Evolutionary conservation across 2,329 filamentous ascomycete genomes (phyloP).

Genomic region (Ceratocystis cubensis): DNA sequence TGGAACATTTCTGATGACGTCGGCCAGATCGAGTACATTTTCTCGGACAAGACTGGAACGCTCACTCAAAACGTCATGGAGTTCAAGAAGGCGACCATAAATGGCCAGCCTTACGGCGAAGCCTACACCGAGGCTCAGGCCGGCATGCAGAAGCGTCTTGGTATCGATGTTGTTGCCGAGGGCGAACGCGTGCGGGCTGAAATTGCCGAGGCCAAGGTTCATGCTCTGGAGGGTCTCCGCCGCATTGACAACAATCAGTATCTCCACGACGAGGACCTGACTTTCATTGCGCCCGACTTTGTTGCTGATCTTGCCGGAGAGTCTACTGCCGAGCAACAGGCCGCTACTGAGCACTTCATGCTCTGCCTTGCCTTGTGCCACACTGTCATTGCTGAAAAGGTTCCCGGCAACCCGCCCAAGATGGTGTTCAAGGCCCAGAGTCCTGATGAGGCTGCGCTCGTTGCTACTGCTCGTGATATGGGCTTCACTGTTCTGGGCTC

Average conservation of each 20-base stretch:
- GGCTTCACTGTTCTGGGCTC: conserved; percentile 85
- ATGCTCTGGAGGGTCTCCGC: conserved; percentile 61
- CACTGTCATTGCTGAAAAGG: conserved; percentile 82
- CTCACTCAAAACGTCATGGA: conserved; percentile 99
- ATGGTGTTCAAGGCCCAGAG: conserved; percentile 97
- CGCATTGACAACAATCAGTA: conserved; percentile 80
- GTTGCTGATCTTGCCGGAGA: conserved; percentile 69
- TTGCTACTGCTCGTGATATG: conserved; percentile 86
- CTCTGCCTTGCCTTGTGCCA: conserved; percentile 89
- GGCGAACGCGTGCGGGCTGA: conserved; percentile 57
- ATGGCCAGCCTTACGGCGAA: conserved; percentile 91
- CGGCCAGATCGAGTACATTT: conserved; percentile 97
- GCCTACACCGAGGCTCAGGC: conserved; percentile 95
- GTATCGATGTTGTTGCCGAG: conserved; percentile 75
- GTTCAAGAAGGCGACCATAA: conserved; percentile 96
- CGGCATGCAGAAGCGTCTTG: conserved; percentile 86
- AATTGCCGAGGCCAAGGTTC: conserved; percentile 64
- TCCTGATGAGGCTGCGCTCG: conserved; percentile 87
- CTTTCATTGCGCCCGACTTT: conserved; percentile 84
- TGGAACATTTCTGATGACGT: conserved; percentile 99
- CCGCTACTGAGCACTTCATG: conserved; percentile 83
- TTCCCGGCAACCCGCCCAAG: conserved; percentile 76
- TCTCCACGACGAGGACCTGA: conserved; percentile 75
- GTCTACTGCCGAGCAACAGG: conserved; percentile 61
- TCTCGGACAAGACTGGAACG: conserved; percentile 95